Evolutionary conservation across 2,329 filamentous ascomycete species (phyloP), one percentile per base, ranked within the genome.

Genomic region (Trichoderma breve): DNA sequence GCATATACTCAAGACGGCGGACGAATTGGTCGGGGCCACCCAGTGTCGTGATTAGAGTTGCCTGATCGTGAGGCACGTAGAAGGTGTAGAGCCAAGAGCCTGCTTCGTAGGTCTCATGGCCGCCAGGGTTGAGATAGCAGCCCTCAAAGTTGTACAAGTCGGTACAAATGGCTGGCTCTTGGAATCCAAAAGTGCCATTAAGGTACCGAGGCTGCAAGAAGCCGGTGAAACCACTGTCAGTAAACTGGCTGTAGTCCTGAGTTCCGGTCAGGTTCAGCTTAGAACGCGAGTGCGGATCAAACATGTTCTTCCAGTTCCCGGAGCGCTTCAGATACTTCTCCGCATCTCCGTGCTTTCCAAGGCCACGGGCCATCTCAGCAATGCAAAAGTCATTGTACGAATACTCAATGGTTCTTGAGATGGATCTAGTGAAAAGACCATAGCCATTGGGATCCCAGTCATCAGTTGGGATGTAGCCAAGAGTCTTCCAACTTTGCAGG

Each of bases 301-400:
- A 93, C 75, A 94, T 84, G 75, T 93, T 92, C 72, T 84, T 83
- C 92, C 92, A 94, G 79, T 93, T 92, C 3, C 82, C 83, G 14
- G 90, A 87, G 53, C 91, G 87, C 14, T 81, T 80, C 14, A 86
- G 80, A 76, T 94, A 94, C 76, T 90, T 91, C 6, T 82, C 76
- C 70, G 84, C 83, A 63, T 91, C 88, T 0, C 81, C 81, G 1
- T 76, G 77, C 69, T 88, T 84, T 12, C 87, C 88, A 21, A 93
- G 80, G 0, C 82, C 86, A 21, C 85, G 82, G 6, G 91, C 91
- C 66, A 94, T 85, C 36, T 87, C 81, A 1, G 89, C 87, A 70
- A 93, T 90, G 75, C 89, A 90, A 75, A 91, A 95, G 80, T 95
- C 93, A 74, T 95, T 88, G 80, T 95, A 95, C 0, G 91, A 90